Evolutionary conservation across 352 stramenopile genomes (phyloP).

Genomic region (Phytophthora syringae): DNA sequence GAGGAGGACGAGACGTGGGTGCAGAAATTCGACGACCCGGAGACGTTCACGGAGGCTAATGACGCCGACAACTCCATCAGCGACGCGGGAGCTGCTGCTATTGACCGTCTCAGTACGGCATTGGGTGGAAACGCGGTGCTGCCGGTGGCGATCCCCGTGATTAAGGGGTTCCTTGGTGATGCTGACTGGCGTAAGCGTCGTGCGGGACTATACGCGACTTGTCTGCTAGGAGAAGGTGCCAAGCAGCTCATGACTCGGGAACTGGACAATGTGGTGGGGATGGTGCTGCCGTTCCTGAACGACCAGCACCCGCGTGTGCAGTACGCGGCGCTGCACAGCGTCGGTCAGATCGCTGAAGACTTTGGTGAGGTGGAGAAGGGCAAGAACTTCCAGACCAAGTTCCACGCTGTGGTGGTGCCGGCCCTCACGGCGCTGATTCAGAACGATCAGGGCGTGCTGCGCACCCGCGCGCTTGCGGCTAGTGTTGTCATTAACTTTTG

Average conservation of each 20-base stretch:
- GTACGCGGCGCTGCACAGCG: conserved; percentile 84
- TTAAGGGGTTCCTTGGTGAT: conserved; percentile 67
- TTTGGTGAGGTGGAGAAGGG: conserved; percentile 85
- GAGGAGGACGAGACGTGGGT: conserved; percentile 78
- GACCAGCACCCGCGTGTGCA: conserved; percentile 82
- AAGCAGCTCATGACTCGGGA: conserved; percentile 84
- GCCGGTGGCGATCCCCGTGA: conserved; percentile 77
- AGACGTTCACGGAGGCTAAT: conserved; percentile 72
- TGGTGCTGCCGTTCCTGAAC: conserved; percentile 72
- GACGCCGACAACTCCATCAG: conserved; percentile 73
- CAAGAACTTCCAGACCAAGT: conserved; percentile 90
- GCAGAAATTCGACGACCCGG: conserved; percentile 80
- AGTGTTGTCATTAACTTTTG: conserved; percentile 89
- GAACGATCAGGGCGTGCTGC: conserved; percentile 68
- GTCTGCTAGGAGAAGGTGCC: conserved; percentile 76
- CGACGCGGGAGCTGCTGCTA: conserved; percentile 74
- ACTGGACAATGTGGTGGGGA: conserved; percentile 74
- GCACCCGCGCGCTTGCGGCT: conserved; percentile 77
- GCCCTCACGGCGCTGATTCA: conserved; percentile 70
- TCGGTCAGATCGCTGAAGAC: conserved; percentile 85
- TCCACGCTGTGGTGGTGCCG: conserved; percentile 69
- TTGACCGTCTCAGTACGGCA: conserved; percentile 77
- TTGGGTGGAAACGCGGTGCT: conserved; percentile 79
- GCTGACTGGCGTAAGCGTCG: conserved; percentile 81
- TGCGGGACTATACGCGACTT: conserved; percentile 79